Evolutionary conservation across 2,329 filamentous ascomycete species (phyloP).

Genomic region (Ambrosiella cleistominuta): DNA sequence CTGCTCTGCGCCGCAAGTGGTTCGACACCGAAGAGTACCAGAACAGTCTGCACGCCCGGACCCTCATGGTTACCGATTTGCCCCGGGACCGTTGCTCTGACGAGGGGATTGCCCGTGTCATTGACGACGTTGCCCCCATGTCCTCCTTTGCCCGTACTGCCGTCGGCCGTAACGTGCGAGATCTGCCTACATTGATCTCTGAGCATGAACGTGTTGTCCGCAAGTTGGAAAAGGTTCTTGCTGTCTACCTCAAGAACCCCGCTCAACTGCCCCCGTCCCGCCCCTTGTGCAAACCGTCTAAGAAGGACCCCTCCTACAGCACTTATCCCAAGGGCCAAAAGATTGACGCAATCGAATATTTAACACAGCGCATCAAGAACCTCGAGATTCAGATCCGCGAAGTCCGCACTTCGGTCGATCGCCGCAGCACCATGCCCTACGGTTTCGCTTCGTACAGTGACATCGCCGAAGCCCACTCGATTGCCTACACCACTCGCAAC

Average conservation of each 20-base stretch:
- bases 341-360: slow-evolving; percentile 85
- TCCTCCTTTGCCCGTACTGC: slow-evolving; percentile 64
- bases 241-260: slow-evolving; percentile 82
- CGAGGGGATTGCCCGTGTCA: slow-evolving; percentile 71
- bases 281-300: slow-evolving; percentile 63
- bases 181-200: slow-evolving; percentile 68
- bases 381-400: slow-evolving; percentile 74
- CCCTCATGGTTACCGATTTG: slow-evolving; percentile 56
- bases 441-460: slow-evolving; percentile 89
- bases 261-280: slow-evolving; percentile 58
- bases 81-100: slow-evolving; percentile 60
- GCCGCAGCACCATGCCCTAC: slow-evolving; percentile 72
- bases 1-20: slow-evolving; percentile 54
- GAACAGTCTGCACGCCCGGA: slow-evolving; percentile 62
- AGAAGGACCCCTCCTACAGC: slow-evolving; percentile 52
- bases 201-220: slow-evolving; percentile 69
- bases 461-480: slow-evolving; percentile 72
- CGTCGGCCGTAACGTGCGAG: slow-evolving; percentile 81
- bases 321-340: slow-evolving; percentile 52
- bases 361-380: slow-evolving; percentile 66
- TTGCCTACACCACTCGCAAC: slow-evolving; percentile 64
- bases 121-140: slow-evolving; percentile 62
- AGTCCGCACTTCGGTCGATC: slow-evolving; percentile 65
- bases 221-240: slow-evolving; percentile 63
- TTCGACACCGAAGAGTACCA: slow-evolving; percentile 81